Evolutionary conservation across 257 asterid genomes (phyloP).

Genomic region (Solanum sejunctum): DNA sequence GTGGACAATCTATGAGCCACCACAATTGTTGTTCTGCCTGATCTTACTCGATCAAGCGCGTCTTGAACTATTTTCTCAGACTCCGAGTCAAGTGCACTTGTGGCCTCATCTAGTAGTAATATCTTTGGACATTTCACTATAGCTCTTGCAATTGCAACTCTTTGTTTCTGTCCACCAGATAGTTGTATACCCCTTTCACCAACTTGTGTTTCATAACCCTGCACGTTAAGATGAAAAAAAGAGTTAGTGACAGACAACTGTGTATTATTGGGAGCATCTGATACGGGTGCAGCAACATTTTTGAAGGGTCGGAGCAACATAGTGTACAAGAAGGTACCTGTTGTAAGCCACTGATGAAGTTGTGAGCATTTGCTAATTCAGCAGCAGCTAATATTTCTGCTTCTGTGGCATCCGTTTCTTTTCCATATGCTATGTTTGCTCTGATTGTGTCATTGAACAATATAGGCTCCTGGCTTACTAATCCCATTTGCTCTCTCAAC

Average conservation of each 20-base stretch:
- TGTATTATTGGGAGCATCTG: too few relatives aligned
- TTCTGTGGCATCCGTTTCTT: slow-evolving; percentile 30
- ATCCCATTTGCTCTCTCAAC: slow-evolving; percentile 47
- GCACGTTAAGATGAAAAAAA: neutral
- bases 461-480: slow-evolving; percentile 44
- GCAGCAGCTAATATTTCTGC: slow-evolving; percentile 34
- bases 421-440: slow-evolving; percentile 17
- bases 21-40: slow-evolving; percentile 35
- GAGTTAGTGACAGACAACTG: too few relatives aligned
- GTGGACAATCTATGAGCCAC: slow-evolving; percentile 58
- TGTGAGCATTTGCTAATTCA: slow-evolving; percentile 37
- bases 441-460: slow-evolving; percentile 35
- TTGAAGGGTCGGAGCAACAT: neutral
- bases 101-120: slow-evolving; percentile 46
- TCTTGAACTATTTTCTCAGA: slow-evolving; percentile 41
- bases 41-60: slow-evolving; percentile 30
- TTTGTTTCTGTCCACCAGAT: slow-evolving; percentile 52
- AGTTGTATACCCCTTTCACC: slow-evolving; percentile 45
- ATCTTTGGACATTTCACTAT: slow-evolving; percentile 35
- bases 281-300: neutral
- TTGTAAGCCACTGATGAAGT: slow-evolving; percentile 34
- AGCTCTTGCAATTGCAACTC: slow-evolving; percentile 55
- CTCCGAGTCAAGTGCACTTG: slow-evolving; percentile 45
- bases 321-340: slow-evolving; percentile 6
- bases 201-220: slow-evolving; percentile 44